These are phyloP conservation scores for Pistacia integerrima DNA, from an alignment of 345 rosid genomes.

Conservation along the genomic window DNA sequence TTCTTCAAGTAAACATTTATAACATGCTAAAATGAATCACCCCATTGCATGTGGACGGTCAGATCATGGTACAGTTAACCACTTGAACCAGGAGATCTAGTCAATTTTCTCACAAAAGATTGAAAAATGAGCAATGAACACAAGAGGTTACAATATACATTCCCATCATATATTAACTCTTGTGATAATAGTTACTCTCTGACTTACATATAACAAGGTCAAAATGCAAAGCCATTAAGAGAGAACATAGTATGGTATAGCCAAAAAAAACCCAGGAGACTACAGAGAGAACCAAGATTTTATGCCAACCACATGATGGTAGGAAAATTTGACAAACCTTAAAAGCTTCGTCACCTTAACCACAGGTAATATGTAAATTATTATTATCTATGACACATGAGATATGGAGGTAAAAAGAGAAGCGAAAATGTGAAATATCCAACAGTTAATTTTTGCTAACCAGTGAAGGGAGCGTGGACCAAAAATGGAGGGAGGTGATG, in stretches of 20 bases:
- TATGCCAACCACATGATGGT: slow-evolving; percentile 31
- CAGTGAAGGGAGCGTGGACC: slow-evolving; percentile 33
- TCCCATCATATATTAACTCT: slow-evolving; percentile 34
- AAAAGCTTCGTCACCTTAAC: slow-evolving; percentile 29
- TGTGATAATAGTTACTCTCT: slow-evolving; percentile 29
- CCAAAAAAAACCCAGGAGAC: not conserved
- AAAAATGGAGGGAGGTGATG: slow-evolving; percentile 82
- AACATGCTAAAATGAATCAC: not conserved
- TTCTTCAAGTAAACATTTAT: not conserved
- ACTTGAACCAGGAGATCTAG: not conserved
- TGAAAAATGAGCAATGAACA: not conserved
- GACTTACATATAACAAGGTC: slow-evolving; percentile 22
- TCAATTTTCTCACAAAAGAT: not conserved
- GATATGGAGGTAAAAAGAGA: slow-evolving; percentile 25
- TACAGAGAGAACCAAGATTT: slow-evolving; percentile 10
- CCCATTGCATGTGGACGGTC: too few relatives aligned
- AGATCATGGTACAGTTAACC: not conserved
- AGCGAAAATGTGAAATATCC: slow-evolving; percentile 21
- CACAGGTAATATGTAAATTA: slow-evolving; percentile 22
- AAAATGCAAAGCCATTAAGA: slow-evolving; percentile 24
- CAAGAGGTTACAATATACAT: slow-evolving; percentile 24
- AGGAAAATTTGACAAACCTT: slow-evolving; percentile 31
- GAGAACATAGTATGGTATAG: slow-evolving; percentile 19
- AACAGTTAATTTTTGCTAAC: slow-evolving; percentile 17
- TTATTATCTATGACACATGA: slow-evolving; percentile 35